A percentile compares a stretch with the other conserved stretches of the same genome.
Conservation (phyloP, 1,284 basidiomycete genomes). For the Stygiomarasmius scandens region DNA sequence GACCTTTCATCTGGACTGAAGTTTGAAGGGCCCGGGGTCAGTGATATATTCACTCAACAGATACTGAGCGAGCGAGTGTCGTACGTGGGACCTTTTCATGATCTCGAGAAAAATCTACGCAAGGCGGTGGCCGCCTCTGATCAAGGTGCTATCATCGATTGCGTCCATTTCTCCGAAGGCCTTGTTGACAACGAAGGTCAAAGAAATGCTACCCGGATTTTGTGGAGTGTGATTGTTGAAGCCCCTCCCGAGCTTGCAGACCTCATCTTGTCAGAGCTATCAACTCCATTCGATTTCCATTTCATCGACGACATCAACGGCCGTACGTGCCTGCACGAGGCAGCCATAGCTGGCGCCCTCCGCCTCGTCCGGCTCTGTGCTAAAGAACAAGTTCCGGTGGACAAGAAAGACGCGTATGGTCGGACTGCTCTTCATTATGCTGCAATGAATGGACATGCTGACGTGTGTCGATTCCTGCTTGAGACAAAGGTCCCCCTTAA, state of each 20-base stretch:
- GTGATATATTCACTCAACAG: conserved; percentile 72
- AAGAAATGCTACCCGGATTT: conserved; percentile 77
- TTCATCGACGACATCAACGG: conserved; percentile 98
- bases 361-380: conserved; percentile 87
- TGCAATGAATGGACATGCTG: conserved; percentile 88
- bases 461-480: conserved; percentile 79
- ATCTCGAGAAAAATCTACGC: conserved; percentile 85
- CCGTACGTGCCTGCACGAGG: conserved; percentile 93
- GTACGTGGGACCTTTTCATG: conserved; percentile 75
- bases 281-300: conserved; percentile 79
- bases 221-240: conserved; percentile 90
- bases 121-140: conserved; percentile 73
- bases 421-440: conserved; percentile 95
- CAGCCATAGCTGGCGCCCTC: conserved; percentile 82
- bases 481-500: conserved; percentile 68
- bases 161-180: conserved; percentile 73
- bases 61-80: conserved; percentile 65
- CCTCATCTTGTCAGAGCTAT: conserved; percentile 71
- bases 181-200: conserved; percentile 63
- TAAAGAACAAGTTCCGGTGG: conserved; percentile 66
- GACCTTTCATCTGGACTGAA: conserved; percentile 78
- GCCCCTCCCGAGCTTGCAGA: conserved; percentile 75
- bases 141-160: conserved; percentile 62
- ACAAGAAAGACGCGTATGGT: conserved; percentile 85
- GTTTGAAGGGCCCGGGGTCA: conserved; percentile 64